Base-by-base conservation (phyloP, 768 basidiomycete genomes). In the Sistotremastrum niveocremeum region DNA sequence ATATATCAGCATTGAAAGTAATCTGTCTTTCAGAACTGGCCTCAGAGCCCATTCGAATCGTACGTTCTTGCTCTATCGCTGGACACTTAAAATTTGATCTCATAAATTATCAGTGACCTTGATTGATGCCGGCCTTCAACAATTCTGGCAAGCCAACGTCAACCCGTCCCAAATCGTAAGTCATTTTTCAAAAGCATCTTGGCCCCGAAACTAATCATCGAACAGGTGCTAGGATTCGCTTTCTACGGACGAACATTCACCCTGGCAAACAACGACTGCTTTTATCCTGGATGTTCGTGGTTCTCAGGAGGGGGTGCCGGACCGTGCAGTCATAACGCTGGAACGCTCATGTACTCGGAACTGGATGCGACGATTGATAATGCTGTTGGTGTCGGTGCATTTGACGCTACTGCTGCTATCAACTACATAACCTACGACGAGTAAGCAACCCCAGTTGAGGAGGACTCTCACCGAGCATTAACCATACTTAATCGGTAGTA, bases 261-360 rank as follows among this genome's bases (percentile, higher is more conserved):
- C 32, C 38, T 46, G 7, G 46, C 5, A 6, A 28, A 28, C 11
- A 10, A 38, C 6, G 9, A 28, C 6, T 46, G 46, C 39, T 11
- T 11, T 29, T 12, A 11, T 9, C 46, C 46, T 11, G 46, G 46
- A 7, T 46, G 46, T 30, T 10, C 7, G 11, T 46, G 12, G 11
- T 29, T 20, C 5, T 28, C 39, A 6, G 11, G 11, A 12, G 46
- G 12, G 12, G 20, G 5, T 7, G 20, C 42, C 9, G 46, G 46
- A 7, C 10, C 39, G 20, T 46, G 46, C 46, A 28, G 39, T 6
- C 28, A 32, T 10, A 46, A 46, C 39, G 5, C 39, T 38, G 46
- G 46, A 6, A 46, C 46, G 11, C 39, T 46, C 38, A 45, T 43
- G 46, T 46, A 30, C n/a, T n/a, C 11, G 10, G 46, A 46, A 32